Base-by-base conservation (phyloP, 208 protist species). In the Trichomonas tenax region DNA sequence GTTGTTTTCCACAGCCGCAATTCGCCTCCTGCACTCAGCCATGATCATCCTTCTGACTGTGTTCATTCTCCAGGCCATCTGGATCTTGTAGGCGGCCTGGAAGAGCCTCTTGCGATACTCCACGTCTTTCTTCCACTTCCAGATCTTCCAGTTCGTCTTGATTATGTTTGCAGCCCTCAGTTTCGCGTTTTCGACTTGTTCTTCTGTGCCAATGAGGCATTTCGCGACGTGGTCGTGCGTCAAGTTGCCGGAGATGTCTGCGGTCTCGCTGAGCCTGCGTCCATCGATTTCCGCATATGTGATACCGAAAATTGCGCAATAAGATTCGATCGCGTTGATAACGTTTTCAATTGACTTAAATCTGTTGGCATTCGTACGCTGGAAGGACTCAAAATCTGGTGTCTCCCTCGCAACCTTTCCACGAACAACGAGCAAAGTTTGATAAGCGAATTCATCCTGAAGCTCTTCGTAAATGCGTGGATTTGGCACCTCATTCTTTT, bases 311-410 rank as follows among this genome's bases (percentile, higher is more conserved):
- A 48, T 38, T 34, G 41, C 86, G 44, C 86, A 93, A 51, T 41
- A 93, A 6, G 44, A 23, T 93, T 93, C 86, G 46, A 93, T 93
- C 21, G 26, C 15, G 0, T 48, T 34, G 15, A 93, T 15, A 51
- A 93, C 44, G n/a, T n/a, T 93, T 17, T 93, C 86, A 93, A 93
- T 93, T 38, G 15, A n/a, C 34, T 93, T 51, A 14, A 41, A 93
- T 48, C 4, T 48, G 0, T 6, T 51, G 21, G 41, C 26, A 51
- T 93, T 93, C 15, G 86, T 93, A 48, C 86, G 11, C 38, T 93
- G 41, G 45, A 93, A 93, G 15, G 86, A 93, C 31, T 93, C 86
- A 38, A 93, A 93, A 93, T 93, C 86, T 51, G 86, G 86, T 21
- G 86, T 93, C 51, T 93, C 86, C 11, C 86, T 4, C 17, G 86